A percentile compares a stretch with the other conserved stretches of the same genome.
Evolutionary conservation across 2,329 filamentous ascomycete species (phyloP).

Genomic region (Phialophora verrucosa): DNA sequence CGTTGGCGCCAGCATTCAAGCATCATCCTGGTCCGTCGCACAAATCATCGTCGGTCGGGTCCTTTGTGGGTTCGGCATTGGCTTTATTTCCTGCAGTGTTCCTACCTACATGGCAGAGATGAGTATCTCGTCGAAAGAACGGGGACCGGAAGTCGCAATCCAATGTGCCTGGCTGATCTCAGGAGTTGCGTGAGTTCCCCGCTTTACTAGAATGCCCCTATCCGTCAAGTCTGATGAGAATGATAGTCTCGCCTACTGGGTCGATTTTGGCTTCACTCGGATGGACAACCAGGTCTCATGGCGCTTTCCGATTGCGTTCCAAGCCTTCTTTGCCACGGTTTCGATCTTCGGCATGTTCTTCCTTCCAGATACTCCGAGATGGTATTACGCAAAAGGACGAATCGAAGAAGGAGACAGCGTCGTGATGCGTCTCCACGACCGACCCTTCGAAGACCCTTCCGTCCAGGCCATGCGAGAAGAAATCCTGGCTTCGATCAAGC

Average conservation of each 20-base stretch:
- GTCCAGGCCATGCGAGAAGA: slow-evolving; percentile 38
- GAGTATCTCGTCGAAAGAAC: slow-evolving; percentile 40
- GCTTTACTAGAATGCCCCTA: not conserved
- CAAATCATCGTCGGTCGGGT: slow-evolving; percentile 39
- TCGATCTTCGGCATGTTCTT: slow-evolving; percentile 39
- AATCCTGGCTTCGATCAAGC: slow-evolving; percentile 39
- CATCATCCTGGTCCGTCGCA: slow-evolving; percentile 40
- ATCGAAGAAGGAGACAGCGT: slow-evolving; percentile 39
- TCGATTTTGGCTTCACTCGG: slow-evolving; percentile 39
- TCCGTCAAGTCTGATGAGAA: not conserved
- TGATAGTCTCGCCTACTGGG: slow-evolving; percentile 42
- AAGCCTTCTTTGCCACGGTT: slow-evolving; percentile 40
- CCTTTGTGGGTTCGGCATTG: slow-evolving; percentile 47
- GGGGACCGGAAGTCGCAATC: slow-evolving; percentile 41
- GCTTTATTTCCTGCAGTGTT: slow-evolving; percentile 42
- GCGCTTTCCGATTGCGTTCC: slow-evolving; percentile 44
- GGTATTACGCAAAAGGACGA: slow-evolving; percentile 41
- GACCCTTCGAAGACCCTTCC: slow-evolving; percentile 31
- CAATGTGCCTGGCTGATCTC: slow-evolving; percentile 42
- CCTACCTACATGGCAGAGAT: slow-evolving; percentile 46
- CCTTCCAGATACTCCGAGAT: slow-evolving; percentile 43
- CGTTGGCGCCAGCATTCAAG: slow-evolving; percentile 43
- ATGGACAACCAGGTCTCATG: slow-evolving; percentile 44
- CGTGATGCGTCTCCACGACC: slow-evolving; percentile 33
- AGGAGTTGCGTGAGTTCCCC: slow-evolving; percentile 33